Base-by-base conservation (phyloP, 768 basidiomycete species). In the Trametes coccinea region DNA sequence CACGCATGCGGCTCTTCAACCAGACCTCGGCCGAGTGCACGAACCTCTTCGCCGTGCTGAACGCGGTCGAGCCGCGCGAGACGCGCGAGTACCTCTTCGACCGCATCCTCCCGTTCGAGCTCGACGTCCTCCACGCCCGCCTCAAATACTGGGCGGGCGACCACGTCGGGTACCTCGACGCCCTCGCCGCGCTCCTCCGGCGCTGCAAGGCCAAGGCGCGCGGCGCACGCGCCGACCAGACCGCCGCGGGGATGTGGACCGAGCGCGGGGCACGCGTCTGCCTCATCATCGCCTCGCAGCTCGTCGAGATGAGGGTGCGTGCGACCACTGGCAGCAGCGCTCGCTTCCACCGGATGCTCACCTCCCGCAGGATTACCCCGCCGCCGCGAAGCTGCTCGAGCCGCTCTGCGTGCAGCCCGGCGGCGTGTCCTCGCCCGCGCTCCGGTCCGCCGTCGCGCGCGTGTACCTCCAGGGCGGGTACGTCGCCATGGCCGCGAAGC, bases 1-100 rank as follows among this genome's bases (percentile, higher is more conserved):
- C 92, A 47, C 87, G 92, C 16, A 81, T 94, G 47, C 86, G 92
- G 48, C 82, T 94, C 49, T 92, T 88, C 78, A 93, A 93, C 71
- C 92, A 94, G 71, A 87, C 87, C n/a, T 83, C 89, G 0, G 89
- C 90, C 27, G 92, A 94, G 75, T 89, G 88, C 71, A 86, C 83
- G 9, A 92, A 92, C 74, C 80, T 94, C 27, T 93, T 90, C 72
- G 75, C 82, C 16, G 86, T 87, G 29, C 82, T 93, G 48, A 81
- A 84, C 62, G 64, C 57, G 13, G 57, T 69, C 53, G 69, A 62
- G 60, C 67, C 68, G 14, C 59, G 51, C 17, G 54, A 17, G 14
- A 75, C 84, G 1, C 86, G 84, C 22, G 71, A 74, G 46, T 85
- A 84, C 70, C 78, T 92, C 47, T 85, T 89, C 64, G 83, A 84